A percentile compares a stretch with the other conserved stretches of the same genome.
Evolutionary conservation across 495 filamentous ascomycete species (phyloP).

Genomic region (Cenococcum geophilum): DNA sequence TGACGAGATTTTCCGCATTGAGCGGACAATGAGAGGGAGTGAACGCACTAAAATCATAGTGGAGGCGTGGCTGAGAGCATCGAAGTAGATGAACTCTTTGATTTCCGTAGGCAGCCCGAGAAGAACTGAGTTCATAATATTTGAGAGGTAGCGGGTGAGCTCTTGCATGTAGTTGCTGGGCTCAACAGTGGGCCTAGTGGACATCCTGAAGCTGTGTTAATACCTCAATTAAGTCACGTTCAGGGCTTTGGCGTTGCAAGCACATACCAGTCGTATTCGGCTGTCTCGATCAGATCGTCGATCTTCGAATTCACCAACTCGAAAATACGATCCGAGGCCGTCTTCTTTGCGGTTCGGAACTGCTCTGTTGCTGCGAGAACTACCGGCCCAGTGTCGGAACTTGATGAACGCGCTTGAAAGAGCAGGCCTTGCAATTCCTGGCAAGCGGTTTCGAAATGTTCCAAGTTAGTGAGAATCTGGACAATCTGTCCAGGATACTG

Average conservation of each 20-base stretch:
- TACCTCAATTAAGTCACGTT: not conserved
- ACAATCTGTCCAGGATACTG: slow-evolving; percentile 97
- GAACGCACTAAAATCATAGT: slow-evolving; percentile 66
- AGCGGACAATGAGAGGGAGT: not conserved
- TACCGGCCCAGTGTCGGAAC: slow-evolving; percentile 66
- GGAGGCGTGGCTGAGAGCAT: slow-evolving; percentile 85
- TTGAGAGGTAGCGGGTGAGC: slow-evolving; percentile 83
- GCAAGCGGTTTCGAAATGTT: slow-evolving; percentile 93
- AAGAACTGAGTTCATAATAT: slow-evolving; percentile 92
- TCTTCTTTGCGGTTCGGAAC: slow-evolving; percentile 87
- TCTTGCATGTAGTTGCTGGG: slow-evolving; percentile 92
- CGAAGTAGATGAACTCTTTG: slow-evolving; percentile 96
- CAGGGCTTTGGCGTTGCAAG: slow-evolving; percentile 7
- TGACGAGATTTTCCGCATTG: not conserved
- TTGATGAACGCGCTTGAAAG: slow-evolving; percentile 70
- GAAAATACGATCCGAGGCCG: slow-evolving; percentile 94
- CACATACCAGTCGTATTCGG: slow-evolving; percentile 85
- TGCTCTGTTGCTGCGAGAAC: slow-evolving; percentile 72
- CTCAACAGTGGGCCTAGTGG: slow-evolving; percentile 55
- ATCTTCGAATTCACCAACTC: slow-evolving; percentile 98
- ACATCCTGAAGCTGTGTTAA: slow-evolving; percentile 45
- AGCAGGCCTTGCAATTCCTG: slow-evolving; percentile 77
- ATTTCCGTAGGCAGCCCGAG: slow-evolving; percentile 88
- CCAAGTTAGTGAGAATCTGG: slow-evolving; percentile 94
- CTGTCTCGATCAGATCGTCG: slow-evolving; percentile 91